These are phyloP conservation scores for Ogataea siamensis DNA, from an alignment of 805 yeast genomes.

Conservation along the genomic window DNA sequence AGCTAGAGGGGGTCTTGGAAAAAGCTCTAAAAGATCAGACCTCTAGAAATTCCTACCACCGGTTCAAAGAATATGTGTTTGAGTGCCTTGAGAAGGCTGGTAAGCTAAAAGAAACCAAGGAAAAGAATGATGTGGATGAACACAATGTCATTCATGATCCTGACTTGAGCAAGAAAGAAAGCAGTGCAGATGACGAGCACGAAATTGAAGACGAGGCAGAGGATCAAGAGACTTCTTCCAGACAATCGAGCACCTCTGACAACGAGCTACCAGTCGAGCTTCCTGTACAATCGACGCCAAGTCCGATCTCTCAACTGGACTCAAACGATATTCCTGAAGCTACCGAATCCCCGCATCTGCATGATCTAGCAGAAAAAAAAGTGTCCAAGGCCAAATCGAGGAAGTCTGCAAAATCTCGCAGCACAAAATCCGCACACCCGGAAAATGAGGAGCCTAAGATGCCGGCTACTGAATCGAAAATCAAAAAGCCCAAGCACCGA, in stretches of 20 bases:
- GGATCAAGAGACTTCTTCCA: not conserved
- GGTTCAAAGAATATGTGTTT: slow-evolving; percentile 27
- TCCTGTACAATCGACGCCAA: too few species aligned
- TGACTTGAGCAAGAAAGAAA: slow-evolving; percentile 4
- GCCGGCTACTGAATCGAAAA: not conserved
- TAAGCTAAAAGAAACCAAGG: slow-evolving; percentile 8
- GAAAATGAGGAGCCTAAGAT: not conserved
- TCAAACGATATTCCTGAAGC: too few species aligned
- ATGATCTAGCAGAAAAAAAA: not conserved
- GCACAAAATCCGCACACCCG: not conserved
- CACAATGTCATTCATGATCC: slow-evolving; percentile 14
- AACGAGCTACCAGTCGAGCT: not conserved
- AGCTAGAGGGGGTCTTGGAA: slow-evolving; percentile 28
- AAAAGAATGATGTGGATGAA: slow-evolving; percentile 5
- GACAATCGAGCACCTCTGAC: not conserved
- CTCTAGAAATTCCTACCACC: slow-evolving; percentile 24
- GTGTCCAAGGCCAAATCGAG: not conserved
- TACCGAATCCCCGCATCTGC: too few species aligned
- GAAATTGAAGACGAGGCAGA: too few species aligned
- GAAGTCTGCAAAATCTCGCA: slow-evolving; percentile 1
- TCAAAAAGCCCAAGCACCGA: not conserved
- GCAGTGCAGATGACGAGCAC: too few species aligned
- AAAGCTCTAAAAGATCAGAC: slow-evolving; percentile 26
- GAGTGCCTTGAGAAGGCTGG: slow-evolving; percentile 26
- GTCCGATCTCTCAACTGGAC: too few species aligned